Conservation (phyloP, 2,329 filamentous ascomycete species). For the Colletotrichum tanaceti region DNA sequence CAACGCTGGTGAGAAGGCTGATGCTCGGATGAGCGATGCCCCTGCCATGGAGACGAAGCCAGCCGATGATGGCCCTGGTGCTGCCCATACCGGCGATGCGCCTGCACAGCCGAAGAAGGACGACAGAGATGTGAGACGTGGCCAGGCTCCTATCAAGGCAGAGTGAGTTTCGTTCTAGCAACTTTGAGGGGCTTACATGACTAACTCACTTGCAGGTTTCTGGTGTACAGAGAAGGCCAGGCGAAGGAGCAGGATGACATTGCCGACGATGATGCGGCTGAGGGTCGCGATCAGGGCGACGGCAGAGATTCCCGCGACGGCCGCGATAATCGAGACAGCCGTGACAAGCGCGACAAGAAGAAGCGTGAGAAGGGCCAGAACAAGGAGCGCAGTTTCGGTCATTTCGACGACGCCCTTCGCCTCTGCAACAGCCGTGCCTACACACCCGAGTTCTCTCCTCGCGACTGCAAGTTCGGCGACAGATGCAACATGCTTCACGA, state of each 20-base stretch:
- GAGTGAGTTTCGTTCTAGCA: constrained; percentile 47
- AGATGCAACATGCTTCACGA: constrained; percentile 87
- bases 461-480: constrained; percentile 80
- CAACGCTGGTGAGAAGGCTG: constrained; percentile 22
- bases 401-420: constrained; percentile 78
- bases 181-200: background rate
- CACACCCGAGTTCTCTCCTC: constrained; percentile 83
- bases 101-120: constrained; percentile 32
- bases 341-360: constrained; percentile 53
- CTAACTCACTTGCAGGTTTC: constrained; percentile 46
- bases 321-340: constrained; percentile 51
- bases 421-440: constrained; percentile 81
- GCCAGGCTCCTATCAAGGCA: constrained; percentile 52
- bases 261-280: constrained; percentile 62
- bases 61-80: background rate
- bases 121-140: constrained; percentile 43
- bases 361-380: constrained; percentile 76
- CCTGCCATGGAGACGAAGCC: constrained; percentile 11
- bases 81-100: constrained; percentile 26
- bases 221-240: constrained; percentile 48
- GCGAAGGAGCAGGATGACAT: constrained; percentile 67
- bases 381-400: constrained; percentile 82
- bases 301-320: constrained; percentile 60
- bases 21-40: constrained; percentile 34
- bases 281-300: constrained; percentile 53